Evolutionary conservation across 202 grass and related monocot species (phyloP), one percentile per base, ranked within the genome.

Genomic region (Hordeum pubiflorum): DNA sequence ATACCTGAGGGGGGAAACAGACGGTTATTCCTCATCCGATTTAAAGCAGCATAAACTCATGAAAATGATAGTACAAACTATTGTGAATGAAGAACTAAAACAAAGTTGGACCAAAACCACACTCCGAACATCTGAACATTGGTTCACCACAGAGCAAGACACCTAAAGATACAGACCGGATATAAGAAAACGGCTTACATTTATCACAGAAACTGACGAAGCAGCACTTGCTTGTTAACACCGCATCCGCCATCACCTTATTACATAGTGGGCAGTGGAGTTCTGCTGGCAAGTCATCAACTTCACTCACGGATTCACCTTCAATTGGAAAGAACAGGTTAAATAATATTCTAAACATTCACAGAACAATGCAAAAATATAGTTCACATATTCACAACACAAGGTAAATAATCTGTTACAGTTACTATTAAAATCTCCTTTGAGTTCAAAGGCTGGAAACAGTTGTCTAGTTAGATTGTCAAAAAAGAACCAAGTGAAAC

Each of bases 191-290:
- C 27, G 2, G 27, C 27, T 29, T 29, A 29, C 27, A 29, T 29
- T 29, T 29, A 29, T 29, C 27, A 3, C 27, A 29, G 27, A 29
- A 29, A 29, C 27, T 29, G 27, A 29, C 27, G 27, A 29, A 29
- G 27, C 27, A 29, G 27, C 27, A 29, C 27, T 29, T 29, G 27
- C 27, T 29, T 29, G 27, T 29, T 29, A 29, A 2, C 27, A 29
- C 27, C 27, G 27, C 27, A 29, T 29, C 27, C 3, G 27, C 27
- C 86, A 94, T 94, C 62, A 87, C 89, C 32, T 86, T 74, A 62
- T 94, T 91, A 91, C 91, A 94, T 36, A 94, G 54, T 68, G 33
- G 81, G 17, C 91, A 94, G 33, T 76, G 78, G 44, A 94, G 84
- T 81, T 94, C 91, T 32, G 76, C 83, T 66, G 86, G 92, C 31